Evolutionary conservation across 805 yeast species (phyloP).

Genomic region (Pichia sporocuriosa): DNA sequence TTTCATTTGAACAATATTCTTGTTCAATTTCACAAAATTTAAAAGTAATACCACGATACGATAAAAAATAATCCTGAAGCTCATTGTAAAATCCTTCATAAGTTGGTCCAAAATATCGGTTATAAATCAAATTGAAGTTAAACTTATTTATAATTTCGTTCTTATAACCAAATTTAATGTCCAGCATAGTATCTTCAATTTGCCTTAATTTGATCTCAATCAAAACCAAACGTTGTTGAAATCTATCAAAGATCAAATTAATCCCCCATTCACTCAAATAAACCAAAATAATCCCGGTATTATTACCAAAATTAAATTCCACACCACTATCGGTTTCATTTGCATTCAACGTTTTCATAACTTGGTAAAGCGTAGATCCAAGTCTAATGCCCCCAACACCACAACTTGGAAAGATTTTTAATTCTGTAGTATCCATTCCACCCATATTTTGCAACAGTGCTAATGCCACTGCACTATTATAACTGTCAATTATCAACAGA

Average conservation of each 20-base stretch:
- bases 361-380: conserved; percentile 23
- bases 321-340: conserved; percentile 15
- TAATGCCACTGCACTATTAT: no score
- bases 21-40: conserved; percentile 31
- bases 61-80: conserved; percentile 34
- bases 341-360: conserved; percentile 14
- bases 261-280: conserved; percentile 19
- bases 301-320: conserved; percentile 20
- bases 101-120: conserved; percentile 56
- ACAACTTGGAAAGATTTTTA: conserved; percentile 22
- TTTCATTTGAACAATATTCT: conserved; percentile 17
- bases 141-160: conserved; percentile 19
- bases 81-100: conserved; percentile 45
- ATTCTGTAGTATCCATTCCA: conserved; percentile 8
- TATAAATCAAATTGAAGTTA: conserved; percentile 41
- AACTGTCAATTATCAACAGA: no score
- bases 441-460: no score
- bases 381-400: conserved; percentile 23
- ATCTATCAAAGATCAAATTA: conserved; percentile 24
- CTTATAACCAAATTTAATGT: conserved; percentile 15
- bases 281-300: conserved; percentile 16
- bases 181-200: conserved; percentile 10
- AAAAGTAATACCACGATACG: conserved; percentile 54
- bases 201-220: conserved; percentile 21
- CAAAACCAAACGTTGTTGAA: conserved; percentile 21